phyloP scores from a whole-genome alignment of 1,284 basidiomycete genomes.

The Earliella scabrosa region DNA sequence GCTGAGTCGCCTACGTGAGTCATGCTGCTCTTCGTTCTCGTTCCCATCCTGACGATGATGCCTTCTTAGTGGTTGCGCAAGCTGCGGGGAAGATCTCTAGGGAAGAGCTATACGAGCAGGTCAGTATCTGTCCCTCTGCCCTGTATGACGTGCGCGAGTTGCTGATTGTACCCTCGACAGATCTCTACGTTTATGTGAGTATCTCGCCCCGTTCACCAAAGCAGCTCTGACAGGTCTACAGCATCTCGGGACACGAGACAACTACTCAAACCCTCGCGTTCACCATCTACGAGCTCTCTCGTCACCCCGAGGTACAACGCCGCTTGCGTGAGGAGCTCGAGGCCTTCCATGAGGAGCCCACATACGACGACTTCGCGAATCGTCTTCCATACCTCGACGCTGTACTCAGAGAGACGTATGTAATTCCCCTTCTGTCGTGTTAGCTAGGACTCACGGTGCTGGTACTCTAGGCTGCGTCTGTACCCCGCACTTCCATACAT shows the following conservation, averaged over 20 bases:
- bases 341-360: constrained; percentile 26
- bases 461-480: constrained; percentile 23
- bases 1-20: constrained; percentile 4
- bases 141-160: too few relatives aligned
- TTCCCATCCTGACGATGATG: neutral
- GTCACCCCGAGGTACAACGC: constrained; percentile 31
- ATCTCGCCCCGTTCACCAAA: neutral
- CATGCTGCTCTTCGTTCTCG: too few relatives aligned
- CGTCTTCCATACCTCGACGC: constrained; percentile 36
- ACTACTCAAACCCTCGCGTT: constrained; percentile 28
- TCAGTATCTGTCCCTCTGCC: neutral
- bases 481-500: constrained; percentile 28
- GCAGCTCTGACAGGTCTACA: neutral
- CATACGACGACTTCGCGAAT: constrained; percentile 33
- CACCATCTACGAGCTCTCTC: constrained; percentile 32
- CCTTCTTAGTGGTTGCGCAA: constrained; percentile 1
- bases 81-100: constrained; percentile 1
- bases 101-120: constrained; percentile 15
- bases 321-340: constrained; percentile 32
- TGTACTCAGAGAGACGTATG: constrained; percentile 28
- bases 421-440: neutral
- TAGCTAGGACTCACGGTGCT: neutral
- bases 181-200: constrained; percentile 25
- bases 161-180: too few relatives aligned
- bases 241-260: constrained; percentile 32